Percentiles rank a stretch among this genome's conserved stretches.
These are phyloP conservation scores for Triticum aestivum DNA, from an alignment of 176 grass and related monocot genomes.

Conservation along the genomic window IWGSC_CS_RefSeq_v2.1 NC_057799.1:6801828-6802327, in stretches of 20 bases:
- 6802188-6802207: not conserved
- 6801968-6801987: not conserved
- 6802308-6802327: not conserved
- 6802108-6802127: not conserved
- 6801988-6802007: not conserved
- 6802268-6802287: not conserved
- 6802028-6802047: not conserved
- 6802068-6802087: not conserved
- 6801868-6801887: not conserved
- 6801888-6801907: not conserved
- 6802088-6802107: not conserved
- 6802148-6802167: not conserved
- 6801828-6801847: not conserved
- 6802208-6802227: not conserved
- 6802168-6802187: not conserved
- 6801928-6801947: not conserved
- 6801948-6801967: not conserved
- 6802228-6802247: not conserved
- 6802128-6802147: not conserved
- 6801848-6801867: not conserved
- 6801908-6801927: not conserved
- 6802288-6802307: not conserved
- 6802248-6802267: not conserved
- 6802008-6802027: not conserved
- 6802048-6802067: not conserved